Conservation (phyloP, 2,329 filamentous ascomycete species). For the Anisogramma anomala region DNA sequence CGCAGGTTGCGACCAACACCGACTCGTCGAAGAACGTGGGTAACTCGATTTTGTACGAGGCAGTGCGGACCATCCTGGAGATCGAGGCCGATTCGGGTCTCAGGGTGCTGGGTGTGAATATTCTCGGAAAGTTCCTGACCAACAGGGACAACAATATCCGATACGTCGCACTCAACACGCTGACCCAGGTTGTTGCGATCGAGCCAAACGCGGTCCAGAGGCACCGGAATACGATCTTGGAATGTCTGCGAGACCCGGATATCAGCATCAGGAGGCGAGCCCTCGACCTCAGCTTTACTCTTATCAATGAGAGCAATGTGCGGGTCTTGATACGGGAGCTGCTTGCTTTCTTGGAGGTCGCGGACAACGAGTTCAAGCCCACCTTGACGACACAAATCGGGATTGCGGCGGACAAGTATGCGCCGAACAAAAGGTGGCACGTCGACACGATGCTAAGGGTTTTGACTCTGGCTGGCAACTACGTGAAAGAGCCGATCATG, state of each 20-base stretch:
- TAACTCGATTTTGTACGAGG: slow-evolving; percentile 95
- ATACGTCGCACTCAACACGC: slow-evolving; percentile 92
- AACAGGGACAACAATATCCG: slow-evolving; percentile 99
- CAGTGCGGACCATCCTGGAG: slow-evolving; percentile 91
- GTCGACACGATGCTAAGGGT: slow-evolving; percentile 96
- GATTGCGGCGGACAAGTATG: slow-evolving; percentile 88
- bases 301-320: slow-evolving; percentile 96
- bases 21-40: slow-evolving; percentile 97
- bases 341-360: slow-evolving; percentile 88
- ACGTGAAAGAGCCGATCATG: slow-evolving; percentile 94
- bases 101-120: slow-evolving; percentile 91
- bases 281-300: slow-evolving; percentile 93
- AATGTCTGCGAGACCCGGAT: slow-evolving; percentile 91
- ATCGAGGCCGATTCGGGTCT: slow-evolving; percentile 96
- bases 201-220: slow-evolving; percentile 96
- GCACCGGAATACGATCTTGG: slow-evolving; percentile 93
- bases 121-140: slow-evolving; percentile 94
- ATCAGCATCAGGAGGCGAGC: slow-evolving; percentile 94
- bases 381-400: slow-evolving; percentile 98
- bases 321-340: slow-evolving; percentile 86
- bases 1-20: slow-evolving; percentile 95
- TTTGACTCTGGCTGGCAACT: slow-evolving; percentile 85
- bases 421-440: slow-evolving; percentile 96
- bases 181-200: slow-evolving; percentile 96
- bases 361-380: slow-evolving; percentile 97